Base-by-base conservation (phyloP, 148 eudicot genomes). In the Rhododendron mucronatum region DNA sequence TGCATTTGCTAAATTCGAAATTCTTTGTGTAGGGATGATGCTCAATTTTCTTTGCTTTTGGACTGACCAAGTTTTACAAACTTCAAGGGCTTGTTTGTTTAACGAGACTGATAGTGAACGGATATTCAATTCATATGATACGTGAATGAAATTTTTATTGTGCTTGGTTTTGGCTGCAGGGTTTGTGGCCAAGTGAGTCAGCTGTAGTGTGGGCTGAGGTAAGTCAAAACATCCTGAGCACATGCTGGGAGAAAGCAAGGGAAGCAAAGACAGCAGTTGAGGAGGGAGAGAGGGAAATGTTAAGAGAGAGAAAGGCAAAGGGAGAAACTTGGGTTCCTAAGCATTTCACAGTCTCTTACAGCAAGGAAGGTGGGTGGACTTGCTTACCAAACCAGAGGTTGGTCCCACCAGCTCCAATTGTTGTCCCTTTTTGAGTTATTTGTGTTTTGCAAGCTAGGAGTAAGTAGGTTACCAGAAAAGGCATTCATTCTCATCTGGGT, bases 371-470 rank as follows among this genome's bases (percentile, higher is more conserved):
- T 81, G 95, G 95, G 23, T 95, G 96, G 98, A 91, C 90, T 11
- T 95, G 95, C 85, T 67, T 65, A 30, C 98, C 98, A 65, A 93
- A 81, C 30, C 61, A 87, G 18, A 89, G 80, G 26, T 55, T 2
- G 75, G 95, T 96, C n/a, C 90, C 93, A 30, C 90, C 89, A 14
- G 98, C 95, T 84, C 98, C 98, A 1, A 93, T 96, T 88, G 88
- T 89, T 81, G 93, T 90, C 61, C 91, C 97, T 33, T 44, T 82
- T 59, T 91, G 82, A 91, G 30, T 10, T 37, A 76, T 39, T 28
- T 41, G 48, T 33, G 67, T 14, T 30, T 20, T 20, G 18, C 48
- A 55, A 55, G 48, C 48, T 1, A 47, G 16, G 0, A 44, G 28
- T 45, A 20, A 35, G 81, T 41, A 41, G 53, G 16, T 78, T 78